phyloP scores from a whole-genome alignment of 1,139 yeast genomes.

The Meyerozyma athensensis region DNA sequence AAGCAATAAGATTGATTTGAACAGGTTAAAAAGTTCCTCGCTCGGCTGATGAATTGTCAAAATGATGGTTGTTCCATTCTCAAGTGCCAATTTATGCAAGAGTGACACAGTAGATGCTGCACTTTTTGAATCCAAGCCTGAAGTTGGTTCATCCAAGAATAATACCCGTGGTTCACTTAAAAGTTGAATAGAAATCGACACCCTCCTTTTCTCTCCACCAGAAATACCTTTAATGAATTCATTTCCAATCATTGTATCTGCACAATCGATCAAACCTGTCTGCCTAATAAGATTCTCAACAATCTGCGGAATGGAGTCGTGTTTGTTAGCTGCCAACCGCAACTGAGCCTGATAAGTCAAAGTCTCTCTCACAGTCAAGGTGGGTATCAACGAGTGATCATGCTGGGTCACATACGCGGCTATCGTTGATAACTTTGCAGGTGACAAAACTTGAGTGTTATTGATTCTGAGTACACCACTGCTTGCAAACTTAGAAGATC shows the following conservation, averaged over 20 bases:
- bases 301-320: conserved; percentile 23
- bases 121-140: conserved; percentile 80
- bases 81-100: conserved; percentile 49
- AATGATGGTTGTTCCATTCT: conserved; percentile 64
- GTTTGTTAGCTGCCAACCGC: conserved; percentile 44
- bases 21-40: conserved; percentile 53
- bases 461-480: conserved; percentile 23
- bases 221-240: conserved; percentile 72
- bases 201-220: conserved; percentile 84
- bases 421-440: conserved; percentile 40
- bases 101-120: conserved; percentile 66
- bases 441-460: conserved; percentile 34
- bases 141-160: conserved; percentile 82
- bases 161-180: conserved; percentile 67
- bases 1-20: conserved; percentile 63
- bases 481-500: conserved; percentile 29
- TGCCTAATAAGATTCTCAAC: conserved; percentile 56
- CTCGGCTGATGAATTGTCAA: conserved; percentile 86
- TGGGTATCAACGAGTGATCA: conserved; percentile 65
- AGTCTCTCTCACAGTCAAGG: conserved; percentile 75
- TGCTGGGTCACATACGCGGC: conserved; percentile 77
- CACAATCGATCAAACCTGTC: conserved; percentile 74
- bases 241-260: conserved; percentile 70
- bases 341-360: conserved; percentile 66
- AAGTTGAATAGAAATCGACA: conserved; percentile 75